phyloP scores from a whole-genome alignment of 2,329 filamentous ascomycete species.

The Alternaria infectoria region DNA sequence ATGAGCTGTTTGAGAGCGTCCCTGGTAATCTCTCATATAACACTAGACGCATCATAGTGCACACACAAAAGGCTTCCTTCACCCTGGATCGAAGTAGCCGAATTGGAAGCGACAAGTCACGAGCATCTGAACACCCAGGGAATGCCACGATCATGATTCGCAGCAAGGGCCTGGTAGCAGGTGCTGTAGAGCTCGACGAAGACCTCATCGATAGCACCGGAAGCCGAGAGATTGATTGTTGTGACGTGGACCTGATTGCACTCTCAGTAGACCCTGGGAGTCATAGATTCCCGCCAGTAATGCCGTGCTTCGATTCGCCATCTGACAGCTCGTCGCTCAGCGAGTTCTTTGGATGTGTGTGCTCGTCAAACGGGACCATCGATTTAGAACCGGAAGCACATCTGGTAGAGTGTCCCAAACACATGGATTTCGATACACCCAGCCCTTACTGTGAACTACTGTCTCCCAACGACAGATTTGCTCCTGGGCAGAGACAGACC shows the following conservation, averaged over 20 bases:
- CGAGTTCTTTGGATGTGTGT: neutral
- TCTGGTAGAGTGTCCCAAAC: neutral
- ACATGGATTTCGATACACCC: neutral
- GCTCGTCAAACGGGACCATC: neutral
- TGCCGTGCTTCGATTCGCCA: neutral
- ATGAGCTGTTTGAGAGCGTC: neutral
- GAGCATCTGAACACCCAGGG: neutral
- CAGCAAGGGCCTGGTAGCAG: neutral
- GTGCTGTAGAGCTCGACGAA: neutral
- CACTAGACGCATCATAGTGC: neutral
- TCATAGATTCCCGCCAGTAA: neutral
- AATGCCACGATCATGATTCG: neutral
- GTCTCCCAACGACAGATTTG: neutral
- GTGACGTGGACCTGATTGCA: neutral
- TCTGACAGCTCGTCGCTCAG: neutral
- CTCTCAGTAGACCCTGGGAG: neutral
- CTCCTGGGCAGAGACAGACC: neutral
- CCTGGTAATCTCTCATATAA: neutral
- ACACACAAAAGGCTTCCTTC: neutral
- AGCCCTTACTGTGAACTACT: neutral
- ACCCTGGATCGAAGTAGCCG: neutral
- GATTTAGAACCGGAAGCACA: neutral
- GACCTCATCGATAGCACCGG: neutral
- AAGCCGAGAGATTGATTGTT: neutral
- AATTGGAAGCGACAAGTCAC: accelerated